Evolutionary conservation across 2,329 filamentous ascomycete genomes (phyloP).

Genomic region (Cercospora citrullina): DNA sequence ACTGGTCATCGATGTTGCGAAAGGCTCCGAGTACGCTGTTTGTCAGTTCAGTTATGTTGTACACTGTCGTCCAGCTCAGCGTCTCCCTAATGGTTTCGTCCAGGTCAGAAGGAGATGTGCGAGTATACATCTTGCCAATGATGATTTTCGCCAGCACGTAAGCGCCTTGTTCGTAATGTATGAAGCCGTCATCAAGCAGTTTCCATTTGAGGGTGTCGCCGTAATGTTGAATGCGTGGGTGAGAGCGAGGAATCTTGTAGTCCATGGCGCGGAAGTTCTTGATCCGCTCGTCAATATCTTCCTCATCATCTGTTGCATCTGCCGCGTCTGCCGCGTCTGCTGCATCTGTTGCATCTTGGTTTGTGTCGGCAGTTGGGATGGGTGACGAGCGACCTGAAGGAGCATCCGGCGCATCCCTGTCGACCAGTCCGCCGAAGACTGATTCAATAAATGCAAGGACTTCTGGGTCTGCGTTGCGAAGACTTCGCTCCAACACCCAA

Average conservation of each 20-base stretch:
- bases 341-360: background rate
- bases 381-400: background rate
- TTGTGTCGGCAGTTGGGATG: background rate
- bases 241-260: background rate
- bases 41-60: background rate
- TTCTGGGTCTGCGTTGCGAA: background rate
- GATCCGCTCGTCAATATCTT: background rate
- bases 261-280: background rate
- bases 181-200: background rate
- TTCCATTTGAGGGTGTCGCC: slow-evolving; percentile 3
- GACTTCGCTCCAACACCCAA: background rate
- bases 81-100: background rate
- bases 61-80: background rate
- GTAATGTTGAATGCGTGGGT: background rate
- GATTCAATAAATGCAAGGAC: background rate
- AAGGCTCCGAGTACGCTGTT: background rate
- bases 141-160: slow-evolving; percentile 1
- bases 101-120: background rate
- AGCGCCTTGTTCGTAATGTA: slow-evolving; percentile 2
- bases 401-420: background rate
- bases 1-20: background rate
- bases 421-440: background rate
- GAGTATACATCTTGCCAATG: background rate
- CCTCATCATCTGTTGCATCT: background rate
- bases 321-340: no score